A percentile compares a stretch with the other conserved stretches of the same genome.
These are phyloP conservation scores for Cokeromyces recurvatus DNA, from an alignment of 371 early-diverging fungal genomes.

Conservation along the genomic window DNA sequence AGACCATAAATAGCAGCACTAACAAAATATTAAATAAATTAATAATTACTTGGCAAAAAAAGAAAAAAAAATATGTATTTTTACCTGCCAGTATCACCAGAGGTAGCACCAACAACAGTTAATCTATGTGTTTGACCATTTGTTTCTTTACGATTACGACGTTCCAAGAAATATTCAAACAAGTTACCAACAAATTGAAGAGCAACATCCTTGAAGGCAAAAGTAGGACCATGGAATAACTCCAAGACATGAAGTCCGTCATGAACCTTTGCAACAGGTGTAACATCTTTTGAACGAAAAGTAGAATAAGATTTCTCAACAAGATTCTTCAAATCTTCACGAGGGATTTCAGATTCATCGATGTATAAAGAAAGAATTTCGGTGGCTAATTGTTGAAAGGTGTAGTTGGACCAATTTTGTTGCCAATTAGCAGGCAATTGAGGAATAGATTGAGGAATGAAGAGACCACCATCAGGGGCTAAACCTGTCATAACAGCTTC, in stretches of 20 bases:
- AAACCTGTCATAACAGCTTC: conserved; percentile 91
- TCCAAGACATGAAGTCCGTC: conserved; percentile 77
- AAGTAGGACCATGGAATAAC: conserved; percentile 96
- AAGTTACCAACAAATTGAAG: conserved; percentile 95
- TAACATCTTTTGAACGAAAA: conserved; percentile 73
- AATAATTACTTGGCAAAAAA: neutral
- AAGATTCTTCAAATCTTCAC: conserved; percentile 62
- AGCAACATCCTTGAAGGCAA: conserved; percentile 98
- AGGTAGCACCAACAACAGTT: conserved; percentile 96
- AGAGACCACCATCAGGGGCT: conserved; percentile 93
- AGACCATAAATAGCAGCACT: conserved; percentile 98
- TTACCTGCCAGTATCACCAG: conserved; percentile 93
- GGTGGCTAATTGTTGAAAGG: conserved; percentile 79
- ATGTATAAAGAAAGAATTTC: conserved; percentile 83
- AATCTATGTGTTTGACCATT: conserved; percentile 58
- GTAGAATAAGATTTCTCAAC: conserved; percentile 73
- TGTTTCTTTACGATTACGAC: conserved; percentile 57
- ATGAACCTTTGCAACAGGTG: conserved; percentile 75
- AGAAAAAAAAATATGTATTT: neutral
- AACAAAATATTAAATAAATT: conserved; percentile 5
- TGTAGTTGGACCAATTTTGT: conserved; percentile 63
- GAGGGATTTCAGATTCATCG: conserved; percentile 73
- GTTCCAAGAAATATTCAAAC: conserved; percentile 93
- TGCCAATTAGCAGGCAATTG: conserved; percentile 59
- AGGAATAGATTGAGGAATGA: conserved; percentile 86